phyloP scores from a whole-genome alignment of 164 flowering plant genomes.

The Aristolochia californica region DNA sequence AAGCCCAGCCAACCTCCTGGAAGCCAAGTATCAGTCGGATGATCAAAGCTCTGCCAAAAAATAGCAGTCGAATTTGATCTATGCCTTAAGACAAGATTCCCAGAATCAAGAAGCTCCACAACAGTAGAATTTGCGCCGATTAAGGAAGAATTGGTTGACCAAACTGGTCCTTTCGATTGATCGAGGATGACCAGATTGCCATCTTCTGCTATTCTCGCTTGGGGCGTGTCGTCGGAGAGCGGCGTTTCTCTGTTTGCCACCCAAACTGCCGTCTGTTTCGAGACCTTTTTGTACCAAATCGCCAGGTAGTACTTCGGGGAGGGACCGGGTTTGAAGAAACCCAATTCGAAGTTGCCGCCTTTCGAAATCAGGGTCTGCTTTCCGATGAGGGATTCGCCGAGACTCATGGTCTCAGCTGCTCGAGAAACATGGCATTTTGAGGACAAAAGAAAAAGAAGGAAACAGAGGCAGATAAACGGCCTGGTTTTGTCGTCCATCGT shows the following conservation, averaged over 20 bases:
- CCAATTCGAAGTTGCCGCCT: conserved; percentile 13
- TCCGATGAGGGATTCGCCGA: conserved; percentile 13
- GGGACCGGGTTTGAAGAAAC: conserved; percentile 15
- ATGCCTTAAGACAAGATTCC: conserved; percentile 19
- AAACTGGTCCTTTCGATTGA: not conserved
- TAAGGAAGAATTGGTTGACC: conserved; percentile 9
- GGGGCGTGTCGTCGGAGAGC: conserved; percentile 10
- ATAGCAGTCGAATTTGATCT: not conserved
- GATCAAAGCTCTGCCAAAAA: conserved; percentile 8
- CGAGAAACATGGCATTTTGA: not conserved
- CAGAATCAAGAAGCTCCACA: conserved; percentile 10
- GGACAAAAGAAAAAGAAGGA: too few species aligned
- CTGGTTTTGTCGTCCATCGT: too few species aligned
- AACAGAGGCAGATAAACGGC: too few species aligned
- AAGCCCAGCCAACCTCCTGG: conserved; percentile 7
- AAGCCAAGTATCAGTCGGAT: conserved; percentile 9
- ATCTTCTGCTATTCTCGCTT: conserved; percentile 14
- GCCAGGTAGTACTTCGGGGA: conserved; percentile 15
- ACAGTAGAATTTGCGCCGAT: not conserved
- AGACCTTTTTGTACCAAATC: conserved; percentile 13
- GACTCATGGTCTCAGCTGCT: conserved; percentile 7
- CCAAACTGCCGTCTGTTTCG: conserved; percentile 14
- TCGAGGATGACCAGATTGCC: conserved; percentile 20
- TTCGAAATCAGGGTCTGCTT: conserved; percentile 10
- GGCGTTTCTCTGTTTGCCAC: conserved; percentile 22